Conservation (phyloP, 2,329 filamentous ascomycete species). For the Stachybotrys chlorohalonatus region DNA sequence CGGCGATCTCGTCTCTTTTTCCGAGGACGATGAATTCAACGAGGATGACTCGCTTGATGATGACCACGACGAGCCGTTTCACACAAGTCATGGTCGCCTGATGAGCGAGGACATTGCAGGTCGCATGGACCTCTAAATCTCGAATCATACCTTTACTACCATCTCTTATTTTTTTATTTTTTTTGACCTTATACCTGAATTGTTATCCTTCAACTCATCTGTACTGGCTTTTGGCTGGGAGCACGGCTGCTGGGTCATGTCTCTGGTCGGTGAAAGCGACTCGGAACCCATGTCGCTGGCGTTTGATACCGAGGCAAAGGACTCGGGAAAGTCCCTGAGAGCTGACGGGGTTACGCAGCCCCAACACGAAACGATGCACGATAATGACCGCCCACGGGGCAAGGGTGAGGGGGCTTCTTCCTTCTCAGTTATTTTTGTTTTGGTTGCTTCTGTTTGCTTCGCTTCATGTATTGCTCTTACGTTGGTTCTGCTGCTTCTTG, state of each 20-base stretch:
- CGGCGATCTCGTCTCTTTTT: constrained; percentile 45
- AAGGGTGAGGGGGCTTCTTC: neutral
- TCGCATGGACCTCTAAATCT: constrained; percentile 49
- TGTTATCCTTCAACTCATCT: neutral
- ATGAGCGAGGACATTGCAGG: constrained; percentile 56
- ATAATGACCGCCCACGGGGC: too few species aligned
- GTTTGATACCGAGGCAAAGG: neutral
- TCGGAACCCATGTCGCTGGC: constrained; percentile 13
- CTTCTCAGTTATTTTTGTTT: neutral
- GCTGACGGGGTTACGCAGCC: too few species aligned
- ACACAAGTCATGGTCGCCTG: constrained; percentile 38
- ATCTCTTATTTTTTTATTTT: constrained; percentile 7
- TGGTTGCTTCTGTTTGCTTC: neutral
- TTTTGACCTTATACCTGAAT: constrained; percentile 2
- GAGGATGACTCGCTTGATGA: constrained; percentile 37
- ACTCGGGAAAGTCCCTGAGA: too few species aligned
- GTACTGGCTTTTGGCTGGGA: neutral
- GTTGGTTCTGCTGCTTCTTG: neutral
- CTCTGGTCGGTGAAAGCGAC: constrained; percentile 30
- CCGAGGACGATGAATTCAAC: constrained; percentile 40
- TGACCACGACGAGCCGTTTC: constrained; percentile 28
- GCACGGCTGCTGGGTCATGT: constrained; percentile 17
- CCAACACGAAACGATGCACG: too few species aligned
- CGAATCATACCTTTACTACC: constrained; percentile 1
- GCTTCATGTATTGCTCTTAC: neutral